These are phyloP conservation scores for Filosporella fistucella DNA, from an alignment of 495 filamentous ascomycete species.

Conservation along the genomic window DNA sequence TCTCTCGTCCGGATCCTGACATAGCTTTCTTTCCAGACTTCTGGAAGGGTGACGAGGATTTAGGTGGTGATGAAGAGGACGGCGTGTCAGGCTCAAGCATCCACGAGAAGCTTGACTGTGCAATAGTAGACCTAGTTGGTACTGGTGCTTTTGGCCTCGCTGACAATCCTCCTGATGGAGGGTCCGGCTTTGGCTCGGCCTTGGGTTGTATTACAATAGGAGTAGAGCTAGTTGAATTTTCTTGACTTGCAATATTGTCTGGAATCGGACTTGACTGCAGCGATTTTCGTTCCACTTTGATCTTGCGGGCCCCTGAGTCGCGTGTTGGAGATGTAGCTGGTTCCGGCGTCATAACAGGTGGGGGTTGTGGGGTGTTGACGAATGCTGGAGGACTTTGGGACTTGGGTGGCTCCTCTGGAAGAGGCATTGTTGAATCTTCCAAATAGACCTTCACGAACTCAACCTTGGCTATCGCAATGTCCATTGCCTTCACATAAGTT, in stretches of 20 bases:
- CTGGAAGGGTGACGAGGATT: constrained; percentile 38
- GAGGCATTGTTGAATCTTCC: constrained; percentile 44
- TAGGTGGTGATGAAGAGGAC: constrained; percentile 36
- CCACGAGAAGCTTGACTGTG: constrained; percentile 90
- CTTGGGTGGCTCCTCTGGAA: constrained; percentile 13
- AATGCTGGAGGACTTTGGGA: constrained; percentile 1
- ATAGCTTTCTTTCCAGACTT: constrained; percentile 18
- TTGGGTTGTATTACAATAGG: neutral
- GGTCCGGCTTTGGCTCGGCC: constrained; percentile 43
- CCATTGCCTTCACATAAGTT: constrained; percentile 42
- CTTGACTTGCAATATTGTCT: neutral
- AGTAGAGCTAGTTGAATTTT: neutral
- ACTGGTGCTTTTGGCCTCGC: constrained; percentile 30
- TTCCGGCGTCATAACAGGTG: neutral
- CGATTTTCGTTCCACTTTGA: neutral
- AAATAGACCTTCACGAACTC: constrained; percentile 77
- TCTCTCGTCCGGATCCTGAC: constrained; percentile 34
- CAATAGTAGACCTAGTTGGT: constrained; percentile 62
- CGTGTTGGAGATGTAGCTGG: neutral
- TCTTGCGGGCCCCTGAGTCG: neutral
- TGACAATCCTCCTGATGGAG: constrained; percentile 35
- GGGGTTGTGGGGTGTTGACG: constrained; percentile 3
- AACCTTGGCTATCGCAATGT: constrained; percentile 64
- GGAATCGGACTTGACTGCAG: constrained; percentile 3
- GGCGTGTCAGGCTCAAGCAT: constrained; percentile 66